A percentile compares a stretch with the other conserved stretches of the same genome.
phyloP scores from a whole-genome alignment of 2,329 filamentous ascomycete genomes.

The Aspergillus ruber region DNA sequence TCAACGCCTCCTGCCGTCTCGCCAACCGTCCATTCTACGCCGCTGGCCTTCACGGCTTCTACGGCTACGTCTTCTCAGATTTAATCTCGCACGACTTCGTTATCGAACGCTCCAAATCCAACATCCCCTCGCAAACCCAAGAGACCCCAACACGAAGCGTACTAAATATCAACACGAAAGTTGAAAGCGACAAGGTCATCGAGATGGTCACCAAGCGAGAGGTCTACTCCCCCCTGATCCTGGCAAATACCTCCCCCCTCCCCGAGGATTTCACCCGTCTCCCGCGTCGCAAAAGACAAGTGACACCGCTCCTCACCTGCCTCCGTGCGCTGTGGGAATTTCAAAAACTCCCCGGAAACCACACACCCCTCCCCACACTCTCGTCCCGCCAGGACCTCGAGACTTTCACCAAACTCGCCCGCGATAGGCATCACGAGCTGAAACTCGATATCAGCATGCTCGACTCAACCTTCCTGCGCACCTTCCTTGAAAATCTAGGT shows the following conservation, averaged over 20 bases:
- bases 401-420: constrained; percentile 70
- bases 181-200: constrained; percentile 64
- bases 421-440: constrained; percentile 69
- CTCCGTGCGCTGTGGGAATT: constrained; percentile 89
- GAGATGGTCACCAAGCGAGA: constrained; percentile 92
- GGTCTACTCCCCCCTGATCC: constrained; percentile 76
- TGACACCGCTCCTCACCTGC: constrained; percentile 80
- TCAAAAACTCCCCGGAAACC: constrained; percentile 50
- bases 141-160: constrained; percentile 77
- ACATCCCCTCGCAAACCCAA: constrained; percentile 55
- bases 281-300: constrained; percentile 62
- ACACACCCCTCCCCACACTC: constrained; percentile 46
- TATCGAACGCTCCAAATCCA: constrained; percentile 76
- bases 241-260: constrained; percentile 74
- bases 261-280: constrained; percentile 63
- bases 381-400: constrained; percentile 60
- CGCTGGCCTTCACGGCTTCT: constrained; percentile 78
- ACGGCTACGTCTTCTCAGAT: constrained; percentile 92
- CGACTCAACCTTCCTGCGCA: constrained; percentile 65
- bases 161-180: constrained; percentile 62
- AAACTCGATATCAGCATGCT: constrained; percentile 63
- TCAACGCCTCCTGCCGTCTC: constrained; percentile 81
- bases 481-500: constrained; percentile 79
- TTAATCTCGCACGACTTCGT: constrained; percentile 85
- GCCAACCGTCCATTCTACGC: constrained; percentile 81